Percentiles rank a stretch among this genome's conserved stretches.
Evolutionary conservation across 192 early-diverging fungal genomes (phyloP).

Genomic region (Umbelopsis sp.): DNA sequence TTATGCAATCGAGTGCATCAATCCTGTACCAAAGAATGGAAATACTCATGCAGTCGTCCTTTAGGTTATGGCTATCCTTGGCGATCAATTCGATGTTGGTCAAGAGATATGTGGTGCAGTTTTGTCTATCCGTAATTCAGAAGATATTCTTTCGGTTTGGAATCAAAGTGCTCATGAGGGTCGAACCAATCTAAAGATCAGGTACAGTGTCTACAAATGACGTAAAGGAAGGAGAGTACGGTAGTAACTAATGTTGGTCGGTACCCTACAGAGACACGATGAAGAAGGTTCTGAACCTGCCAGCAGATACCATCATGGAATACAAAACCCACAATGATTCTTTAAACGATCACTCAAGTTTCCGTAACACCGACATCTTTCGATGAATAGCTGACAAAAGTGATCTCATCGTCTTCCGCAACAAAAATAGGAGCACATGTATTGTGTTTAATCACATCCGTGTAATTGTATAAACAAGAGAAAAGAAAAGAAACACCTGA

Average conservation of each 20-base stretch:
- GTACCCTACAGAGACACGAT: slow-evolving; percentile 76
- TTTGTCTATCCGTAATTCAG: slow-evolving; percentile 86
- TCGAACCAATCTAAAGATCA: slow-evolving; percentile 80
- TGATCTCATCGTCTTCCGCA: neutral
- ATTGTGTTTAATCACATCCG: neutral
- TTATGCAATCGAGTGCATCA: slow-evolving; percentile 13
- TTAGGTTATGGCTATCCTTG: slow-evolving; percentile 82
- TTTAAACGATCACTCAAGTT: slow-evolving; percentile 84
- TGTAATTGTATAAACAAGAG: neutral
- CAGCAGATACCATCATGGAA: slow-evolving; percentile 86
- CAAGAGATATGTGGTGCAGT: slow-evolving; percentile 93
- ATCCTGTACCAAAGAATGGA: too few species aligned
- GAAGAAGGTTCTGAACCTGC: slow-evolving; percentile 84
- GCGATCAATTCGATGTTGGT: slow-evolving; percentile 88
- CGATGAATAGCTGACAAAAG: slow-evolving; percentile 42
- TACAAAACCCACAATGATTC: slow-evolving; percentile 95
- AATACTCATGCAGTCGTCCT: too few species aligned
- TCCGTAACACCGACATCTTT: slow-evolving; percentile 81
- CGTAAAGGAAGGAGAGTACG: too few species aligned
- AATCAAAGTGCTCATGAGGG: slow-evolving; percentile 85
- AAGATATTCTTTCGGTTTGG: slow-evolving; percentile 97
- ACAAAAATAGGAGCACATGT: neutral
- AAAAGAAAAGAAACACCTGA: neutral
- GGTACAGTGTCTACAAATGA: slow-evolving; percentile 58
- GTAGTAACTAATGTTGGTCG: too few species aligned